phyloP scores from a whole-genome alignment of 2,329 filamentous ascomycete genomes.

The Hypoxylon sp. region DNA sequence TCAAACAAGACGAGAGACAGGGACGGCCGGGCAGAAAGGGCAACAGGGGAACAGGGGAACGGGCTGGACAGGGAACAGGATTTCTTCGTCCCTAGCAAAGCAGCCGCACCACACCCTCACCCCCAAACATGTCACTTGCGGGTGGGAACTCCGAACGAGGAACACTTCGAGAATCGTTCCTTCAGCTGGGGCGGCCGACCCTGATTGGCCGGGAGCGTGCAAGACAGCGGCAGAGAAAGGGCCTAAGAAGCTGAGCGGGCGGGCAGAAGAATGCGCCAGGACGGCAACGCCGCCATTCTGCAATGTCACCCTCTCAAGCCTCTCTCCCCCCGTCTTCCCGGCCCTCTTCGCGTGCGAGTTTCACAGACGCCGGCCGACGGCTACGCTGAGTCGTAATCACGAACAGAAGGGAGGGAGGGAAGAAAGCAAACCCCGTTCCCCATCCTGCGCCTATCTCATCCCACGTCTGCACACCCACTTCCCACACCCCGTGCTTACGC shows the following conservation, averaged over 20 bases:
- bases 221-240: background rate
- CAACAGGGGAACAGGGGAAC: background rate
- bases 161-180: conserved; percentile 18
- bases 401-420: too few relatives aligned
- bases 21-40: background rate
- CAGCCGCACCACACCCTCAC: background rate
- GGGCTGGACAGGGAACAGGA: too few relatives aligned
- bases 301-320: too few relatives aligned
- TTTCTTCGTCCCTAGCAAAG: too few relatives aligned
- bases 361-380: too few relatives aligned
- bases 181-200: conserved; percentile 23
- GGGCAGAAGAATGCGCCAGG: too few relatives aligned
- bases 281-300: too few relatives aligned
- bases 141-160: conserved; percentile 7
- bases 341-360: too few relatives aligned
- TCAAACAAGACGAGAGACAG: background rate
- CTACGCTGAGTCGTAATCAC: too few relatives aligned
- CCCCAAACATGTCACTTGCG: background rate
- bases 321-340: too few relatives aligned
- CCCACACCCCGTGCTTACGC: background rate
- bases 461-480: background rate
- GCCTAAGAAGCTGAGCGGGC: background rate
- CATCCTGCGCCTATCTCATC: background rate
- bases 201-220: too few relatives aligned
- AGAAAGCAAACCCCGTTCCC: background rate